Evolutionary conservation across 1,139 yeast genomes (phyloP), one percentile per base, ranked within the genome.

Genomic region (Hansenula sp.): DNA sequence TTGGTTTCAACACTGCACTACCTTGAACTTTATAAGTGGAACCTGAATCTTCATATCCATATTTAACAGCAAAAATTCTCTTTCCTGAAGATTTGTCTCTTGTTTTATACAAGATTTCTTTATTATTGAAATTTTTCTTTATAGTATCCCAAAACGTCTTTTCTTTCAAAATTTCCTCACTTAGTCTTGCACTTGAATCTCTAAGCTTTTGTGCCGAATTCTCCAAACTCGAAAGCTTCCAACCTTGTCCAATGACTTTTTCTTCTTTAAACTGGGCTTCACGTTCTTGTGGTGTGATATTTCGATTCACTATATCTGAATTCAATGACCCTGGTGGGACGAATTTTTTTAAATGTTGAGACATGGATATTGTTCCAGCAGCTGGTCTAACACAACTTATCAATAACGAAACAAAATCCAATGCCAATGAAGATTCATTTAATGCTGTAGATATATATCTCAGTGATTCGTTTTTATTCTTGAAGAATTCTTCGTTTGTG

Each of bases 41-140:
- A 0, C 97, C 98, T 0, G 95, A 80, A 59, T 89, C 97, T 10
- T 85, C 92, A 61, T 78, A 92, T 0, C 97, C 97, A 57, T 85
- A 90, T 54, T 86, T 87, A 29, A 90, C 83, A 2, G 90, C 95
- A 33, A 90, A 68, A 38, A 47, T 52, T 35, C 72, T 64, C 30
- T 78, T 78, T 34, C 69, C 51, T 58, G 81, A 59, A 12, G 60
- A 59, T 19, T 69, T 69, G 42, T 78, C 83, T 42, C 81, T 71
- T 29, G 82, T 71, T 53, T 85, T 85, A 55, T 82, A 82, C 16
- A 90, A 64, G 1, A 84, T 82, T 54, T 89, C 97, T 37, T 83
- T 77, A 13, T 70, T 71, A 41, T 76, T 71, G 24, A 76, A 72
- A 37, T 60, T 57, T 29, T 54, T 54, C 32, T 60, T 55, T 10